These are phyloP conservation scores for Leptographium lundbergii DNA, from an alignment of 2,329 filamentous ascomycete species.

Conservation along the genomic window DNA sequence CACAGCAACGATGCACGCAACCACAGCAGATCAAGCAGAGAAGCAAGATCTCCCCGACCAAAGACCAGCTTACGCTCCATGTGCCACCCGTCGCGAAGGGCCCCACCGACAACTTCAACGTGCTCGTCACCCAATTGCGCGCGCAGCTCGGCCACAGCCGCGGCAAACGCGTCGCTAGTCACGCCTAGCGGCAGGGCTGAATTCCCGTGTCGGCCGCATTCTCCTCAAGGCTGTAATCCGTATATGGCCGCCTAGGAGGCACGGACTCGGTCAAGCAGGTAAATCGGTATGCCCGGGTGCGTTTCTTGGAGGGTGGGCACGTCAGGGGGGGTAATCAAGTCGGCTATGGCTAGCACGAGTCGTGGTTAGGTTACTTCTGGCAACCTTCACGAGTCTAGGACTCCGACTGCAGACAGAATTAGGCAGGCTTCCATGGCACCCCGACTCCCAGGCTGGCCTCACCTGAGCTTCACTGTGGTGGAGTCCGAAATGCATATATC, in stretches of 20 bases:
- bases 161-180: constrained; percentile 17
- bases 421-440: no score
- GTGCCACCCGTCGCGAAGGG: constrained; percentile 26
- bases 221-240: constrained; percentile 21
- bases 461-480: no score
- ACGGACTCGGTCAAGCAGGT: constrained; percentile 23
- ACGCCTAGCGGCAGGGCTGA: constrained; percentile 25
- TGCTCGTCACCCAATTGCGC: constrained; percentile 22
- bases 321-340: no score
- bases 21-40: background rate
- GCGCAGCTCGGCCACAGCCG: constrained; percentile 23
- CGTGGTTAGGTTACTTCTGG: no score
- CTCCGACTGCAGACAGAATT: no score
- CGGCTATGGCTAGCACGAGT: background rate
- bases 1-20: background rate
- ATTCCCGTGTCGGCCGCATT: constrained; percentile 15
- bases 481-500: background rate
- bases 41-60: no score
- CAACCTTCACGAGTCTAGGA: no score
- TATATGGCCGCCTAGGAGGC: constrained; percentile 20
- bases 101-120: constrained; percentile 28
- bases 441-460: no score
- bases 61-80: constrained; percentile 16
- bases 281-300: constrained; percentile 26
- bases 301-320: constrained; percentile 23